Percentiles rank a stretch among this genome's conserved stretches.
Evolutionary conservation across 116 monocot genomes (phyloP).

Genomic region (Trichopus zeylanicus): DNA sequence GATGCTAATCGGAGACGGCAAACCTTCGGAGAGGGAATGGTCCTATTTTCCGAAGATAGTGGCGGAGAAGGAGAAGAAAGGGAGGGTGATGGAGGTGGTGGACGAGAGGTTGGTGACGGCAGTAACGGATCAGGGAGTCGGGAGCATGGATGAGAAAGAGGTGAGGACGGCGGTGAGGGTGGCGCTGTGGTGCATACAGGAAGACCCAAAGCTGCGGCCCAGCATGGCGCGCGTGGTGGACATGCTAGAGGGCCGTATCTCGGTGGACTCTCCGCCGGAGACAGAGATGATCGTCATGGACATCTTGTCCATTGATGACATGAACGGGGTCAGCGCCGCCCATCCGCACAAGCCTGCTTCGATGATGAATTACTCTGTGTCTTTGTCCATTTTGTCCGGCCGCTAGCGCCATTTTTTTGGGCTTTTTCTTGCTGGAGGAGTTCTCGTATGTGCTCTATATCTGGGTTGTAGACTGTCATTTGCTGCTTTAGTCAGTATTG

Average conservation of each 20-base stretch:
- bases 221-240: conserved; percentile 51
- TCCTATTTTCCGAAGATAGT: conserved; percentile 58
- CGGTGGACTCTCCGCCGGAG: conserved; percentile 32
- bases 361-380: not conserved
- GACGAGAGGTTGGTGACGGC: conserved; percentile 30
- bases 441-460: no score
- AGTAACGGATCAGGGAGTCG: not conserved
- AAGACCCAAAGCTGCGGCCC: conserved; percentile 36
- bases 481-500: no score
- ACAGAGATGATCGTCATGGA: conserved; percentile 43
- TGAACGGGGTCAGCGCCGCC: not conserved
- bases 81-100: conserved; percentile 54
- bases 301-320: conserved; percentile 11
- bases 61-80: conserved; percentile 38
- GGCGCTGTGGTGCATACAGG: conserved; percentile 73
- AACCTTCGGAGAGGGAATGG: conserved; percentile 13
- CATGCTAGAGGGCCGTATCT: conserved; percentile 41
- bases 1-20: conserved; percentile 2
- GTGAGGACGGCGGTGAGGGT: conserved; percentile 29
- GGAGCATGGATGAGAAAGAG: conserved; percentile 22
- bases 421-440: no score
- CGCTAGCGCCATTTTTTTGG: not conserved
- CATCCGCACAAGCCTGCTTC: not conserved
- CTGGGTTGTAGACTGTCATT: no score
- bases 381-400: not conserved